Base-by-base conservation (phyloP, 768 basidiomycete genomes). In the Trametes punicea region DNA sequence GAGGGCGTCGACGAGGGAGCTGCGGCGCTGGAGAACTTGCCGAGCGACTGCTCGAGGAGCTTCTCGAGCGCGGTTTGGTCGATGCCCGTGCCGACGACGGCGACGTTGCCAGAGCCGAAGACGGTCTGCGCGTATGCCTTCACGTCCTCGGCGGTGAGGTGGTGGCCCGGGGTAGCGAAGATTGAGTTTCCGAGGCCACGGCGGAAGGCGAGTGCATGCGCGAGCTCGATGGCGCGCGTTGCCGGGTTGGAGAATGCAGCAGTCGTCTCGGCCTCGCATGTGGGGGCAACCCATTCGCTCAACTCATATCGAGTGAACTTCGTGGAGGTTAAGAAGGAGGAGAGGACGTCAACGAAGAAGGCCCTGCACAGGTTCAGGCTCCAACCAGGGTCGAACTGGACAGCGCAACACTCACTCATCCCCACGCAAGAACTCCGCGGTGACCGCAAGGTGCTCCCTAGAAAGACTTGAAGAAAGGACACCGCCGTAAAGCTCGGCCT, bases 401-500 rank as follows among this genome's bases (percentile, higher is more conserved):
- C 23, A 42, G 30, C 29, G 25, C 23, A 31, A 46, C 10, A 90
- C 93, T 75, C 71, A 98, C 96, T 97, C 95, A 71, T 99, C 93
- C 44, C 92, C 94, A 56, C 87, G 83, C 64, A 98, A 75, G 76
- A 97, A 99, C 72, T 98, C 95, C 49, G 96, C 93, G 21, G 92
- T 95, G 69, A 98, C 74, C 57, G 93, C 86, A 41, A 99, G 79
- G 74, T 98, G 87, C 76, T 98, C 96, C 63, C 96, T 78, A 16
- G 87, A 81, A 62, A 98, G 77, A 60, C 81, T 86, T 55, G 93
- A 76, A 23, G 93, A 93, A 61, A 98, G 79, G 48, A 94, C 81
- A 67, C 94, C 96, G 47, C 96, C 96, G 69, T 91, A 90, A 33
- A 98, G 79, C 75, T 98, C 96, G 56, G 89, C 87, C 73, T 97